Evolutionary conservation across 352 stramenopile species (phyloP), one percentile per base, ranked within the genome.

Genomic region (Globisporangium polare): DNA sequence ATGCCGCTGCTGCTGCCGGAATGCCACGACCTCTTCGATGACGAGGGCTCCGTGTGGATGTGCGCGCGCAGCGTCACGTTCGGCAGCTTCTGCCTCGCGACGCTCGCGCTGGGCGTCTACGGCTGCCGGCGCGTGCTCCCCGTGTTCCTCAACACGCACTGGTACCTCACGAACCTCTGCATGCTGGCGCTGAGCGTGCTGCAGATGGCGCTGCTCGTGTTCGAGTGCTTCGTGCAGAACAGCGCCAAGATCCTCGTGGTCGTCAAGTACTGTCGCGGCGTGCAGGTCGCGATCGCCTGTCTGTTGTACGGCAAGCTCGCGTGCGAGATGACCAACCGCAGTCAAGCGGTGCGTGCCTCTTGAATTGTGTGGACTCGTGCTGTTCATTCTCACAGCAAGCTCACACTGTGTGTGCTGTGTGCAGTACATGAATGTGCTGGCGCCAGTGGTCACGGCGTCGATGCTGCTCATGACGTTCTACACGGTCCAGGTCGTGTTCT

Each of bases 241-340:
- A 83, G 67, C 67, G 52, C 77, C 49, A 80, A 83, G 54, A 66
- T 88, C 31, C 76, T 91, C 45, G 77, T 91, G 46, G 64, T 82
- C 24, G 66, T 73, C 69, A 91, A 91, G 71, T 91, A 88, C 71
- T 87, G 80, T 45, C 82, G 78, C 27, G 81, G 75, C 24, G 47
- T 91, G 35, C 82, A 91, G 57, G 72, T 91, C 54, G 76, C 77
- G 10, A 76, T 86, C 12, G 88, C 82, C 33, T 91, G 82, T 42
- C 65, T 88, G 61, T 58, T 91, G 7, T 91, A 89, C 53, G 82
- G 82, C 13, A 83, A 81, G 46, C 72, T 86, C 20, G 82, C 82
- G 17, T 86, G 81, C 31, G 79, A 88, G 52, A 71, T 88, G 55
- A 74, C 80, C 22, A 82, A 79, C 31, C 73, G 75, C 39, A 67